Evolutionary conservation across 2,329 filamentous ascomycete genomes (phyloP), one percentile per base, ranked within the genome.

Genomic region (Ophiocordyceps camponoti-leonardi): DNA sequence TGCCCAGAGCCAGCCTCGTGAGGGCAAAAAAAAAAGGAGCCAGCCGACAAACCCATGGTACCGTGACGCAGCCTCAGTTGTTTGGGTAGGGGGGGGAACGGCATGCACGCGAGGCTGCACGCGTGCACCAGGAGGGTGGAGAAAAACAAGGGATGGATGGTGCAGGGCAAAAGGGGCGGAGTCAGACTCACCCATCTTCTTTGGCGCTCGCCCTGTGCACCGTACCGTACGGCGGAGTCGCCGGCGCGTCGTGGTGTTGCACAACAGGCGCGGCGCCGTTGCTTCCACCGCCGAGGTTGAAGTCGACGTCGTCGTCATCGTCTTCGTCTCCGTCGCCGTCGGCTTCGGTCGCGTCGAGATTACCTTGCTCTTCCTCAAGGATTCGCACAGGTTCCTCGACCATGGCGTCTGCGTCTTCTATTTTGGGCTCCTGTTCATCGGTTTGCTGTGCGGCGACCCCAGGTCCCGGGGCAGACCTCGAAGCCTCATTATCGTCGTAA

Each of bases 191-290:
- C 64, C 64, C 64, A 47, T 67, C 64, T 57, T 67, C 64, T 56
- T 67, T 67, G 53, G 88, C 84, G 49, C 80, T 82, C 49, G 83
- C 78, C 49, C 73, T 77, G 50, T 65, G 62, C 16, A 64, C 61
- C 23, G 59, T 57, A 47, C 63, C 61, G 33, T 61, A 59, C 3
- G 57, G 55, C 37, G 60, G 62, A 43, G 55, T 56, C 35, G 62
- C 54, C 28, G 53, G 52, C 39, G 49, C 53, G 19, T 55, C 55
- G 26, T 63, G 58, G 22, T 65, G 59, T 41, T 56, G 56, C 45
- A 47, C 47, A 46, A 50, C 45, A 23, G 53, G 48, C 49, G 46
- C 49, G 42, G 51, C 60, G 47, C 58, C 56, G 49, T 60, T 61
- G 42, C 54, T 61, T 44, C 57, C 56, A 12, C 70, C 70, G 41